phyloP scores from a whole-genome alignment of 768 basidiomycete species.

The Leucocoprinus birnbaumii region DNA sequence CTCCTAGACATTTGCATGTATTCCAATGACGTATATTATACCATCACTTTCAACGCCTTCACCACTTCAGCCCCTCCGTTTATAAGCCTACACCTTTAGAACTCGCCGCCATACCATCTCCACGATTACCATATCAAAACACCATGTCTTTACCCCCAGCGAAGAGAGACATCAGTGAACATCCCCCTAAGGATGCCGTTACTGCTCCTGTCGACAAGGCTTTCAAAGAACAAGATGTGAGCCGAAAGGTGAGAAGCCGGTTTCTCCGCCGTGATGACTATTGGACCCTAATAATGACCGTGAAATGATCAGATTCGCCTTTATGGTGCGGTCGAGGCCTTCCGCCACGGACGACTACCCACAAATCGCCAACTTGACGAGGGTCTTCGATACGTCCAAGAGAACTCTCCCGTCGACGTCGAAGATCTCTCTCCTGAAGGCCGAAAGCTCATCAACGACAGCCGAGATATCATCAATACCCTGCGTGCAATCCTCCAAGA shows the following conservation, averaged over 20 bases:
- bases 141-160: conserved; percentile 71
- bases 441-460: conserved; percentile 69
- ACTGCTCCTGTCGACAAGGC: conserved; percentile 61
- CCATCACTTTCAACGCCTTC: not conserved
- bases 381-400: conserved; percentile 63
- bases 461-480: conserved; percentile 78
- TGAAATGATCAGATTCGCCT: conserved; percentile 64
- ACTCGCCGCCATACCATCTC: not conserved
- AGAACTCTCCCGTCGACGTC: conserved; percentile 55
- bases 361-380: conserved; percentile 78
- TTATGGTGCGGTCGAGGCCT: conserved; percentile 79
- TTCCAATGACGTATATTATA: not conserved
- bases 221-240: conserved; percentile 68
- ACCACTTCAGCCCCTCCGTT: no score
- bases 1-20: not conserved
- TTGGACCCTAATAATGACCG: no score
- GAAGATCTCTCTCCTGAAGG: conserved; percentile 75
- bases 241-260: conserved; percentile 56
- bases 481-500: conserved; percentile 65
- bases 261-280: not conserved
- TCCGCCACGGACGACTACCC: conserved; percentile 77
- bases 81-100: no score
- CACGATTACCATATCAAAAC: not conserved
- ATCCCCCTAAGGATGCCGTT: conserved; percentile 58
- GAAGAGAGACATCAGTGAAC: conserved; percentile 54